Evolutionary conservation across 1,284 basidiomycete genomes (phyloP), one percentile per base, ranked within the genome.

Genomic region (Tilletia caries): DNA sequence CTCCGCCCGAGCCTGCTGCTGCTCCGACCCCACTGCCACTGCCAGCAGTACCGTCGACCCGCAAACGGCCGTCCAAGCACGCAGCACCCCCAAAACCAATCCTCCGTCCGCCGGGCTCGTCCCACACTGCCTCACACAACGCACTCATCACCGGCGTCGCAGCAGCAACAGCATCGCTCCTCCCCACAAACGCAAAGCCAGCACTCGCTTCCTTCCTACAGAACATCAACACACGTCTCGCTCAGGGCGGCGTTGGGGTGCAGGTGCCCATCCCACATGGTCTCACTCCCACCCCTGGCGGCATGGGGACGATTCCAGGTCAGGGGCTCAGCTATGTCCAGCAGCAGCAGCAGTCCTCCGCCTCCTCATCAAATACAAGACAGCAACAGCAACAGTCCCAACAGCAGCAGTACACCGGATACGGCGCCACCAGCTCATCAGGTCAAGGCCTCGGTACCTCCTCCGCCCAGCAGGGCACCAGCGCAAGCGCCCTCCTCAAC

Each of bases 161-260:
- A 15, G 58, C 58, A 15, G 58, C 58, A 12, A 29, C 58, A 1
- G 58, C 58, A 34, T 62, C 58, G 8, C 32, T 62, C 27, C 58
- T 62, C 6, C 58, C 58, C 2, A n/a, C 29, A 18, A 62, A 62
- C 32, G 58, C 58, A 2, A 62, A 62, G 23, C 58, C 58, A 20
- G 58, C 58, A n/a, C 58, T 62, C 2, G 58, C 58, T 1, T 62
- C 58, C 4, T 62, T 80, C 27, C 69, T 81, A 8, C 77, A 81
- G 58, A 74, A 69, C 65, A 71, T 82, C 68, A 82, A 82, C 65
- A 74, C 75, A 33, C 73, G 79, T 32, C 75, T 82, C 12, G 80
- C 81, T 6, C 80, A 81, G 66, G 76, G 79, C 37, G 80, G 80
- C n/a, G 75, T 82, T 34, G 76, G 78, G 60, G 73, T 82, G 4